Evolutionary conservation across 495 filamentous ascomycete genomes (phyloP), one percentile per base, ranked within the genome.

Genomic region (Alectoria sarmentosa): DNA sequence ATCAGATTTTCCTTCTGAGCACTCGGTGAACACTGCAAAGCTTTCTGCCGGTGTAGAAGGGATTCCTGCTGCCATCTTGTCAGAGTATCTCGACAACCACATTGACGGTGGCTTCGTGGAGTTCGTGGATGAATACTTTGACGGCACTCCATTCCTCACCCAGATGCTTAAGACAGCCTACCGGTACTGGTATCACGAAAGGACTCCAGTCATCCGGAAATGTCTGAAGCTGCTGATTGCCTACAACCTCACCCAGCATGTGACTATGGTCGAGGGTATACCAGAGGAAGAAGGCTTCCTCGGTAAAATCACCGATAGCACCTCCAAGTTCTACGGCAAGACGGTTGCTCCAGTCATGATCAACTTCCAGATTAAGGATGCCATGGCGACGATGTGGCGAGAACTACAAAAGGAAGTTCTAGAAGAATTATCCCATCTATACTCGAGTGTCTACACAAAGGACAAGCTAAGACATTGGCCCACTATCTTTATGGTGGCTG

Each of bases 381-480:
- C 92, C 57, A 86, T 96, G 80, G 91, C 90, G 38, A 89, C 90
- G 70, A 91, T 96, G 89, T 96, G 92, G 92, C 90, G 92, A 65
- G 92, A 95, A 74, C 79, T 96, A 52, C 90, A 95, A 75, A 95
- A 95, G 78, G 92, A 96, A 66, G 88, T 96, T 54, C 79, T 96
- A 17, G 92, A 95, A 76, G 91, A 96, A 78, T 84, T 96, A 2
- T 96, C 92, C 0, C 74, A 83, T 3, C 84, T 96, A 30, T 96
- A 96, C 79, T 93, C 89, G 15, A 92, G 90, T 69, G 91, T 96
- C 37, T 96, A 96, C 81, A 91, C 87, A 66, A 90, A 91, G 63
- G 92, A 96, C 68, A 90, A 92, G 71, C 80, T 95, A 42, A 96
- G 94, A 84, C 92, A 96, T 78, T 96, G 92, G 92, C 92, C 92